Base-by-base conservation (phyloP, 306 rosid genomes). In the Cotoneaster glaucophyllus region DNA sequence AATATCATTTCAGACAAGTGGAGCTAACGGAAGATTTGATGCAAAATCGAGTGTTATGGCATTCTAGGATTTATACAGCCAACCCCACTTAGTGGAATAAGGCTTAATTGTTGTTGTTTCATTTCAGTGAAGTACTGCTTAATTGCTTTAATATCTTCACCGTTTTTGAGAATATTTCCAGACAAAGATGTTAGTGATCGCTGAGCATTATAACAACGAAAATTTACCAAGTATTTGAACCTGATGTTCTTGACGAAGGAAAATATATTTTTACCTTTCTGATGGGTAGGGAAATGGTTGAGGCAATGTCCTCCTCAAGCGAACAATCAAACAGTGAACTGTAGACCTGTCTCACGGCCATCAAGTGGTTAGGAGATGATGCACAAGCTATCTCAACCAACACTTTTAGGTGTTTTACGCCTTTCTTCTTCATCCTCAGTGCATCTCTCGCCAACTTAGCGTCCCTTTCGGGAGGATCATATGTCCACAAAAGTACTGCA, bases 331-430 rank as follows among this genome's bases (percentile, higher is more conserved):
- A 92, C 25, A 90, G 87, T 83, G 89, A 83, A 73, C 88, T 80
- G 71, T 96, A 96, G 21, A 84, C 86, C 80, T 89, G 87, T 83
- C 98, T 92, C 73, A 96, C 99, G 29, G 86, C 91, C 73, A 90
- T 80, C 80, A 89, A 84, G 85, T 96, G 98, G 84, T 87, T 84
- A 58, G 99, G 97, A 80, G 90, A 82, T n/a, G 98, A 77, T 43
- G 96, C 88, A 67, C 99, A 96, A 9, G 98, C 88, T 80, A 96
- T 86, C 89, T 92, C 99, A 53, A 89, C 86, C 65, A 96, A 77
- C 81, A 89, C 83, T 80, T 84, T 80, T 17, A 92, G 87, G 21
- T 86, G 79, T 63, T 86, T 78, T 67, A 84, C 59, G 39, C 90
- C 86, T 19, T 82, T 84, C 81, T 17, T 82, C 80, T 61, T 80